A percentile compares a stretch with the other conserved stretches of the same genome.
Evolutionary conservation across 2,329 filamentous ascomycete genomes (phyloP).

Genomic region (Sclerotinia spermophila): DNA sequence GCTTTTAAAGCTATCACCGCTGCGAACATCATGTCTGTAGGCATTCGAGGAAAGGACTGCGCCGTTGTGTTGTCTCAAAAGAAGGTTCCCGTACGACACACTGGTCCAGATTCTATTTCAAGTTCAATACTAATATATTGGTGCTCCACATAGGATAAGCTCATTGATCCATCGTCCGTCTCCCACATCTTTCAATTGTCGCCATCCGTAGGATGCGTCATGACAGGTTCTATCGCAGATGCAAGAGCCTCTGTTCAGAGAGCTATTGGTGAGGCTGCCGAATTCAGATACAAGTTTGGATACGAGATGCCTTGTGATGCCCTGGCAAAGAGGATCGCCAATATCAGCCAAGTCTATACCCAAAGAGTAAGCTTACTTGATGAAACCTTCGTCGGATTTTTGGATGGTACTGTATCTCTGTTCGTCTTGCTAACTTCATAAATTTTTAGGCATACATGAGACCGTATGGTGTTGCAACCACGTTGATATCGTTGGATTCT

Average conservation of each 20-base stretch:
- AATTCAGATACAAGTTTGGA: conserved; percentile 97
- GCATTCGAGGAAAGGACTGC: conserved; percentile 92
- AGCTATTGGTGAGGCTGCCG: conserved; percentile 90
- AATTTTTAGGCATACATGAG: conserved; percentile 83
- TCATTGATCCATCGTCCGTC: conserved; percentile 95
- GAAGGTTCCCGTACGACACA: conserved; percentile 85
- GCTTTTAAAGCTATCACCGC: conserved; percentile 99
- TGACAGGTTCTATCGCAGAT: conserved; percentile 98
- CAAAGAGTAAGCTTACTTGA: conserved; percentile 66
- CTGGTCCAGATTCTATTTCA: conserved; percentile 18
- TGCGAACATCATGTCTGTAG: conserved; percentile 97
- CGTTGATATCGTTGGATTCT: conserved; percentile 87
- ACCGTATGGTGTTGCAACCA: conserved; percentile 91
- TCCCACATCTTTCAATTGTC: conserved; percentile 98
- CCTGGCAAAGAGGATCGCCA: conserved; percentile 91
- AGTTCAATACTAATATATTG: conserved; percentile 26
- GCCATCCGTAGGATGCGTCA: conserved; percentile 92
- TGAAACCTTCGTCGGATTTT: conserved; percentile 28
- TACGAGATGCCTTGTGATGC: conserved; percentile 99
- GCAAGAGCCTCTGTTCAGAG: conserved; percentile 89
- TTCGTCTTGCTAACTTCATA: conserved; percentile 24
- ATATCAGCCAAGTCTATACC: conserved; percentile 99
- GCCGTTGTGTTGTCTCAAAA: conserved; percentile 98
- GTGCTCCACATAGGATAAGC: conserved; percentile 70
- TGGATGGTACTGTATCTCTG: conserved; percentile 30